Base-by-base conservation (phyloP, 768 basidiomycete species). In the Serendipita sp. region DNA sequence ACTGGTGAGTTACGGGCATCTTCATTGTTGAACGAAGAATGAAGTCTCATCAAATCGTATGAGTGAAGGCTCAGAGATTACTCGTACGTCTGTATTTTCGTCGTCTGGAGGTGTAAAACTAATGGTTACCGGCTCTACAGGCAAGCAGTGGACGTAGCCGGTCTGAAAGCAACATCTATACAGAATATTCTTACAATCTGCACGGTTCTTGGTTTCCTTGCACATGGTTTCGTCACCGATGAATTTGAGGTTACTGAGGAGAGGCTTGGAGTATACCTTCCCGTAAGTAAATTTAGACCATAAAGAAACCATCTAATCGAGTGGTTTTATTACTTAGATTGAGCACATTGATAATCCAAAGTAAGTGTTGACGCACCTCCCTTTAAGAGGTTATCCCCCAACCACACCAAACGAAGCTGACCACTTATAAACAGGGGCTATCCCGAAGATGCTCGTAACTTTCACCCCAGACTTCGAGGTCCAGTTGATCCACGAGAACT, bases 341-440 rank as follows among this genome's bases (percentile, higher is more conserved):
- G 88, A 92, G 72, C 91, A 95, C 71, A 92, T 93, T 69, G 91
- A 95, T 71, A 95, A 95, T 69, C 91, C 91, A 1, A 90, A 88
- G 52, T 55, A 55, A 16, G 44, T 55, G 33, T 13, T 62, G 52
- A 23, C 36, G 27, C 55, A 13, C 4, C 48, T 23, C 23, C 13
- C 40, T 13, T 23, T 52, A 43, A 23, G 15, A 23, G 10, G 50
- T 37, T 18, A n/a, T 16, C 33, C 37, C 15, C 29, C 18, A 34
- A 16, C 29, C 44, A 33, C 18, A 52, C 10, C n/a, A 16, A 16
- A 45, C n/a, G n/a, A 16, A 8, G 6, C 31, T 31, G 18, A 52
- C 48, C 31, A 10, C 10, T 29, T 8, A 0, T 37, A 40, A 16
- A 11, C 23, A 72, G 70, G 72, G 91, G 90, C 11, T 94, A 92